phyloP scores from a whole-genome alignment of 495 filamentous ascomycete genomes.

The Penicillium daleae region DNA sequence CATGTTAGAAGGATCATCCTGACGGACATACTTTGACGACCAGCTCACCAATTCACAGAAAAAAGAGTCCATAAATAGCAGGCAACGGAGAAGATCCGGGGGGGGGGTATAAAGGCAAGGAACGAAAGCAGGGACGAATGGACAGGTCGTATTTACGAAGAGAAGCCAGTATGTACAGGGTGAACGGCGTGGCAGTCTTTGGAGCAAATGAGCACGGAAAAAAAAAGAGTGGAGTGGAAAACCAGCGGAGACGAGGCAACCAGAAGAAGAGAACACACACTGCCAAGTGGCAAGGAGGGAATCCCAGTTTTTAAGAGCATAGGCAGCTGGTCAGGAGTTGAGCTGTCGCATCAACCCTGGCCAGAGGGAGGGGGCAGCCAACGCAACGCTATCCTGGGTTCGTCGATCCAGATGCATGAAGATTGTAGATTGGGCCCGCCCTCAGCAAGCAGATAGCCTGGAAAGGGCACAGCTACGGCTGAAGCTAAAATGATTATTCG shows the following conservation, averaged over 20 bases:
- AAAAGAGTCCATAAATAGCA: not conserved
- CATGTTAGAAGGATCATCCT: conserved; percentile 7
- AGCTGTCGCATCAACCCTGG: conserved; percentile 27
- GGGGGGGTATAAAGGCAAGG: conserved; percentile 15
- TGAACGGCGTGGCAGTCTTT: conserved; percentile 9
- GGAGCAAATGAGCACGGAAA: conserved; percentile 8
- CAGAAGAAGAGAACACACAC: not conserved
- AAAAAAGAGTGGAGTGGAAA: conserved; percentile 7
- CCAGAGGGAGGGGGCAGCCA: conserved; percentile 13
- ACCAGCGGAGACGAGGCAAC: conserved; percentile 25
- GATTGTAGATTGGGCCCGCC: conserved; percentile 18
- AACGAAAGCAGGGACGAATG: conserved; percentile 7
- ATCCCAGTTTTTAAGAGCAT: conserved; percentile 19
- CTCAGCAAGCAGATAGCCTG: conserved; percentile 25
- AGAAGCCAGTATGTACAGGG: conserved; percentile 28
- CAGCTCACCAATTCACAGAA: conserved; percentile 22
- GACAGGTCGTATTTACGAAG: conserved; percentile 28
- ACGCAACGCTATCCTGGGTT: conserved; percentile 12
- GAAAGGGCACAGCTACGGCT: conserved; percentile 24
- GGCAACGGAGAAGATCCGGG: not conserved
- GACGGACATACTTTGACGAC: not conserved
- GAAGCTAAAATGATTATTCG: conserved; percentile 28
- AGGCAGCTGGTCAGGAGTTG: conserved; percentile 9
- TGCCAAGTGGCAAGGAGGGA: conserved; percentile 9
- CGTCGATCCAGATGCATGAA: conserved; percentile 26